Conservation (phyloP, 257 asterid genomes). For the Forsythia viridissima region DNA sequence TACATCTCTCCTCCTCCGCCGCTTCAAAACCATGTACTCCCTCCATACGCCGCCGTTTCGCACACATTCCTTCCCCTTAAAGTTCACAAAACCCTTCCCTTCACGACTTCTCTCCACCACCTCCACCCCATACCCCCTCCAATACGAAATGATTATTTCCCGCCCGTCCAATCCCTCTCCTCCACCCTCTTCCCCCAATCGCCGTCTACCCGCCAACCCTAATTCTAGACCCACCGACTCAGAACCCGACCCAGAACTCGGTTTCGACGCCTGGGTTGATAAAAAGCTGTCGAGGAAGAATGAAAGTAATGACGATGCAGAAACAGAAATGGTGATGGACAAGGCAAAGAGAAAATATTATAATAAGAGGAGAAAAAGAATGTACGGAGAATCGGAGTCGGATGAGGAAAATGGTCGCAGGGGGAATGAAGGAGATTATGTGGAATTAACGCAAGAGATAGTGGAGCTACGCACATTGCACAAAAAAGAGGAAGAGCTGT, state of each 20-base stretch:
- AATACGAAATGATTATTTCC: conserved; percentile 84
- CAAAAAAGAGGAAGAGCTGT: conserved; percentile 83
- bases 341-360: conserved; percentile 75
- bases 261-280: conserved; percentile 85
- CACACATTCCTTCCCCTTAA: conserved; percentile 19
- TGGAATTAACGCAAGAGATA: conserved; percentile 85
- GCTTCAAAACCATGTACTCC: conserved; percentile 31
- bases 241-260: conserved; percentile 38
- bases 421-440: conserved; percentile 42
- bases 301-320: neutral
- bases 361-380: conserved; percentile 74
- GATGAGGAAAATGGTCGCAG: conserved; percentile 52
- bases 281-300: conserved; percentile 39
- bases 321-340: conserved; percentile 39
- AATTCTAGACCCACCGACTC: conserved; percentile 36
- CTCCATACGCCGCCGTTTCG: conserved; percentile 27
- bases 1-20: conserved; percentile 45
- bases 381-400: conserved; percentile 76
- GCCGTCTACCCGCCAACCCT: conserved; percentile 31
- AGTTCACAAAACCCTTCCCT: conserved; percentile 15
- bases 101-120: conserved; percentile 49
- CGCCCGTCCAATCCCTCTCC: conserved; percentile 61
- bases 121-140: conserved; percentile 81
- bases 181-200: conserved; percentile 31
- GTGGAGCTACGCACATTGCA: conserved; percentile 82